Evolutionary conservation across 257 asterid genomes (phyloP).

Genomic region (Orobanche coerulescens): DNA sequence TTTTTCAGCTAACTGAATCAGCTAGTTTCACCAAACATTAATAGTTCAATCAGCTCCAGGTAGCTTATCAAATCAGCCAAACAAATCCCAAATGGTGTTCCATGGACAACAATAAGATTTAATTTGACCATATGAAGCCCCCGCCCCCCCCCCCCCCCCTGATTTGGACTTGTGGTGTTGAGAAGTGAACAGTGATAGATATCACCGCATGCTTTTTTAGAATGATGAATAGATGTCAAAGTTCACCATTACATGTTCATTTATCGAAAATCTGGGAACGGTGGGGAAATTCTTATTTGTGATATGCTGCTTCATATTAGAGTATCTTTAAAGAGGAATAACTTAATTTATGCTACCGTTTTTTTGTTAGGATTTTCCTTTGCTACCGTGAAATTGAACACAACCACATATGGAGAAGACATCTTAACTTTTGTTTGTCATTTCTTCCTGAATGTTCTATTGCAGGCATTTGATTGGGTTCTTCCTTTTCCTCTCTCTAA

Average conservation of each 20-base stretch:
- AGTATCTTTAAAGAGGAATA: not conserved
- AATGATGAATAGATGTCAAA: too few species aligned
- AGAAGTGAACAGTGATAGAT: not conserved
- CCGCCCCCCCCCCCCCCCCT: not conserved
- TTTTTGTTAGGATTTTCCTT: not conserved
- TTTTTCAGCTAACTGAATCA: too few species aligned
- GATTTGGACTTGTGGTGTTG: not conserved
- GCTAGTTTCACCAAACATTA: too few species aligned
- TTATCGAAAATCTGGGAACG: not conserved
- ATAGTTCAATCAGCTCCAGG: too few species aligned
- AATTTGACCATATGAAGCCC: not conserved
- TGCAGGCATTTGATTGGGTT: constrained; percentile 98
- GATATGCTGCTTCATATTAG: not conserved
- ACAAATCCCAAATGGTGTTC: too few species aligned
- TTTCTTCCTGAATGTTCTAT: too few species aligned
- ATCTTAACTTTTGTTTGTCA: too few species aligned
- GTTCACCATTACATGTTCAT: not conserved
- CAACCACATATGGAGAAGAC: too few species aligned
- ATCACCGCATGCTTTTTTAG: not conserved
- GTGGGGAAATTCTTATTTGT: not conserved
- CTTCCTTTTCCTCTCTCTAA: constrained; percentile 81
- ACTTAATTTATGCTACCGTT: not conserved
- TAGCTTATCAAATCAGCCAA: too few species aligned
- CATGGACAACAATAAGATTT: constrained; percentile 5
- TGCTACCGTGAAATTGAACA: not conserved